Evolutionary conservation across 257 asterid species (phyloP), one percentile per base, ranked within the genome.

Genomic region (Cinchona pubescens): DNA sequence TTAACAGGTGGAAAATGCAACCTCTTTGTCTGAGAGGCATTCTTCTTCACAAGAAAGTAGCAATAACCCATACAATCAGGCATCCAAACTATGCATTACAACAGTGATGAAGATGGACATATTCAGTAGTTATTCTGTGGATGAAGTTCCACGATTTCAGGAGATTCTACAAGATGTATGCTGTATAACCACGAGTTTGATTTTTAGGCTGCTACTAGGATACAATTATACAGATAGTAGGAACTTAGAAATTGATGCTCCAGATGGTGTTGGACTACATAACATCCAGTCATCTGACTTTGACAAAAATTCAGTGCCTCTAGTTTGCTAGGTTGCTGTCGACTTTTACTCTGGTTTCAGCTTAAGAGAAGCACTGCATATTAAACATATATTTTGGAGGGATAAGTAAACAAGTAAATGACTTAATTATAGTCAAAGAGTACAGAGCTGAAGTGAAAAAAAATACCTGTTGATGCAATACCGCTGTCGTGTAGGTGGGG

Each of bases 401-500:
- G 34, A 66, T 40, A 38, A 46, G 74, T 25, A 4, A 30, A 19
- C 3, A 23, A 34, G 70, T 38, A 11, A 60, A 68, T 62, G 60
- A 8, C 19, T 25, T 55, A 16, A 7, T 51, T 25, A 38, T 10
- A 71, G 34, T 42, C 13, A 15, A 23, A 25, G 5, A 38, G 7
- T 59, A 11, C n/a, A 7, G 11, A 62, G 51, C 40, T 45, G 1
- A 63, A 76, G 40, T 40, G n/a, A n/a, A 51, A 71, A 63, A 30
- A n/a, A 11, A 15, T 78, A 93, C 98, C 98, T 91, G 81, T 94
- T 94, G 81, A 94, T 94, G 67, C 98, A 94, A 61, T 86, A 88
- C 75, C 98, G 94, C 75, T 94, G 84, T 73, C 96, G 94, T 0
- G 98, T 94, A 46, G 98, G 98, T 1, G 84, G 90, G 32, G 97